Percentiles rank a stretch among this genome's conserved stretches.
Evolutionary conservation across 805 yeast species (phyloP).

Genomic region (Barnettozyma sucrosica): DNA sequence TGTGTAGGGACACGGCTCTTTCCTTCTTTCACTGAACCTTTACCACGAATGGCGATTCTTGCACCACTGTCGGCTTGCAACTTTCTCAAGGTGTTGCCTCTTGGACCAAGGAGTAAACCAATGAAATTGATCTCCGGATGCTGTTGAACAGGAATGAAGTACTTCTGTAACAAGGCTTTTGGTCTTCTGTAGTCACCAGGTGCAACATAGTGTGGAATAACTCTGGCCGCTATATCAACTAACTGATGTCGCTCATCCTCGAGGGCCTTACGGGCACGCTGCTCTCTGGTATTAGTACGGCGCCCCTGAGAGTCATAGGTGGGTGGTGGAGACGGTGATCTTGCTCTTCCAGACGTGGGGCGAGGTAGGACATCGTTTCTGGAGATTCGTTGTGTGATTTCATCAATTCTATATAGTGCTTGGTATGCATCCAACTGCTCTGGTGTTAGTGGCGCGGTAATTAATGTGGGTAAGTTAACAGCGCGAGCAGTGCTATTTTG

Average conservation of each 20-base stretch:
- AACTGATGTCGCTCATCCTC: conserved; percentile 78
- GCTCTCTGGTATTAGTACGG: conserved; percentile 80
- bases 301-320: conserved; percentile 77
- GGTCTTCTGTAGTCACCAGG: conserved; percentile 74
- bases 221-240: conserved; percentile 66
- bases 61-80: conserved; percentile 87
- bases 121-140: conserved; percentile 91
- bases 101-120: conserved; percentile 87
- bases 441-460: conserved; percentile 47
- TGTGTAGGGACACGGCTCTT: conserved; percentile 38
- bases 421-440: conserved; percentile 81
- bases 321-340: conserved; percentile 91
- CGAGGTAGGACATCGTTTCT: conserved; percentile 42
- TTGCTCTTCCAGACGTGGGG: conserved; percentile 35
- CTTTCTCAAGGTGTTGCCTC: conserved; percentile 83
- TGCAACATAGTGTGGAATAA: conserved; percentile 71
- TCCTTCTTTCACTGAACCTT: conserved; percentile 94
- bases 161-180: conserved; percentile 70
- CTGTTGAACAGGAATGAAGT: conserved; percentile 77
- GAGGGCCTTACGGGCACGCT: conserved; percentile 49
- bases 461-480: conserved; percentile 33
- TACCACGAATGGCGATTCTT: conserved; percentile 83
- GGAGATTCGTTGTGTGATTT: conserved; percentile 57
- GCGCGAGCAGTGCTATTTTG: conserved; percentile 12
- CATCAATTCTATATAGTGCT: conserved; percentile 68